Base-by-base conservation (phyloP, 163 green algal species). In the Smithsoniella earleae region DNA sequence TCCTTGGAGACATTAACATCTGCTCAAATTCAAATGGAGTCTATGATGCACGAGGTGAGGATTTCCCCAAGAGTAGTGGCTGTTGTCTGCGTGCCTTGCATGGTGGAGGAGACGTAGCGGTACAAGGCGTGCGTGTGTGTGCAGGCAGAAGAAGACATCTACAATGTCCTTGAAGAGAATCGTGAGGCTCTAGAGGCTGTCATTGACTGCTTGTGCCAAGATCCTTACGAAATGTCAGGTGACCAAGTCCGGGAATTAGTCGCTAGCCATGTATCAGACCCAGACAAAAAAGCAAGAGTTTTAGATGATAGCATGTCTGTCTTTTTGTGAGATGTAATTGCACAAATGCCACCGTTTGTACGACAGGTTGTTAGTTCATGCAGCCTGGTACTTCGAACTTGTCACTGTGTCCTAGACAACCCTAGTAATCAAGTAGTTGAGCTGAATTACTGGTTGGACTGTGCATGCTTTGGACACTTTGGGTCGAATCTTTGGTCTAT, bases 191-290 rank as follows among this genome's bases (percentile, higher is more conserved):
- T 69, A 6, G 58, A 38, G 18, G 30, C 38, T n/a, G 58, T 69
- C 6, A 69, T 69, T 34, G 58, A 69, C 6, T 16, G 34, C 30
- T 13, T 69, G 16, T 69, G 58, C 25, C 22, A 16, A 22, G 58
- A 69, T 4, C 58, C 58, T 8, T 69, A 69, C 25, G 16, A 69
- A 13, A 38, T 90, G 66, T 46, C 69, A 20, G 84, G 82, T 33
- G 73, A 79, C 2, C 58, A 87, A 46, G 81, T 95, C 62, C 77
- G 79, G 4, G 62, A 76, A 30, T 78, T 95, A 3, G 80, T 94
- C 36, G 82, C 89, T 62, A 3, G 54, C 28, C 52, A 82, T 20
- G 86, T n/a, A n/a, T n/a, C n/a, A n/a, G n/a, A n/a, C n/a, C n/a
- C n/a, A n/a, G n/a, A n/a, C n/a, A n/a, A n/a, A n/a, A n/a, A n/a